Evolutionary conservation across 2,329 filamentous ascomycete genomes (phyloP), one percentile per base, ranked within the genome.

Genomic region (Chrysoporthe austroafricana): DNA sequence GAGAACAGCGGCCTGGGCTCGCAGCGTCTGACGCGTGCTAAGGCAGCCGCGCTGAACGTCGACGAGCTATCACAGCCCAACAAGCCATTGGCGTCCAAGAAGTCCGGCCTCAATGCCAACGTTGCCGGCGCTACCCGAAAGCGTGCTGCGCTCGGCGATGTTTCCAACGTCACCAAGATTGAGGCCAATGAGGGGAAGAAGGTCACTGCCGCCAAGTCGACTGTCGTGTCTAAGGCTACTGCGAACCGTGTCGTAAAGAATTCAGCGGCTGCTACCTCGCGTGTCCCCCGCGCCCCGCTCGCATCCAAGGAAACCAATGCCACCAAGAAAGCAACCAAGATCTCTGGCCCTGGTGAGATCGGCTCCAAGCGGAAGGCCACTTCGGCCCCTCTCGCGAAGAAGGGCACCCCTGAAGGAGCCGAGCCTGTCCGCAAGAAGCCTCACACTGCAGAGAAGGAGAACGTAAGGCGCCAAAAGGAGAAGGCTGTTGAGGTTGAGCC

Each of bases 21-120:
- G 70, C 93, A 91, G 81, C 93, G 94, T 82, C 84, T 97, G 78
- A 98, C 96, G 75, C 89, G 96, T 82, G 94, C 96, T 73, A 97
- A 98, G 83, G 90, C 94, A 63, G 93, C 93, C 68, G 91, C 91
- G 60, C 85, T 87, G 70, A 85, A 83, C 76, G 86, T 84, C 73
- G 90, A 90, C 73, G 91, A 91, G 74, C 78, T 83, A 21, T 78
- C 84, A 48, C 84, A 86, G 74, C 80, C 85, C 43, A 74, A 83
- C 64, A 90, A 90, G 75, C 83, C 88, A 39, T 79, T 93, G 63
- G 90, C 91, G 79, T 84, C 88, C 62, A 94, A 94, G 82, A 93
- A 90, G 79, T 81, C 88, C 18, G 80, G 84, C 39, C 78, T 82
- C 72, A 79, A 84, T 80, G 70, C 84, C 74, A 79, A 84, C 60